These are phyloP conservation scores for Leishmania major DNA, from an alignment of 208 protist species.

Conservation along the genomic window DNA sequence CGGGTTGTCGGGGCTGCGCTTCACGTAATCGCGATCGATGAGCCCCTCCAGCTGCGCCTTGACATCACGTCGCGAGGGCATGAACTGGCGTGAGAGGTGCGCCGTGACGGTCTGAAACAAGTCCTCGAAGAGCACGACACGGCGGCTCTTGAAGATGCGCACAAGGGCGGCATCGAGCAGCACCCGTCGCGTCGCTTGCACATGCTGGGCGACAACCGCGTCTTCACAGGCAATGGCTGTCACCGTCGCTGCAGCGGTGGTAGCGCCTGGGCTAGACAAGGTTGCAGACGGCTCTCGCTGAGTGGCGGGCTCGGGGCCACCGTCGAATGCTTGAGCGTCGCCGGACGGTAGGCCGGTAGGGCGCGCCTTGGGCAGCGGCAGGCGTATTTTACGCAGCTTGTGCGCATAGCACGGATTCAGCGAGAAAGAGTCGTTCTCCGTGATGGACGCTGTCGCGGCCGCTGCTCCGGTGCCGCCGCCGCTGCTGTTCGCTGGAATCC, in stretches of 20 bases:
- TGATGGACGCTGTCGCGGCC: constrained; percentile 15
- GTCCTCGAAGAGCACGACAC: constrained; percentile 54
- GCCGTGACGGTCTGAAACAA: constrained; percentile 46
- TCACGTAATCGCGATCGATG: constrained; percentile 68
- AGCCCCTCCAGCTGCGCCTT: constrained; percentile 74
- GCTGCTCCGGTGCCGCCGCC: neutral
- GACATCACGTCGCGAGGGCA: constrained; percentile 44
- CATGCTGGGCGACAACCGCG: constrained; percentile 18
- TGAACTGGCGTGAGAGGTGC: constrained; percentile 64
- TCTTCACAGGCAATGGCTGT: constrained; percentile 7
- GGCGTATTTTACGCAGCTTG: constrained; percentile 51
- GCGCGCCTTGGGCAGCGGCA: constrained; percentile 38
- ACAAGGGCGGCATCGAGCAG: constrained; percentile 71
- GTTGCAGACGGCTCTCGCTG: neutral
- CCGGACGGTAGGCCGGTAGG: constrained; percentile 16
- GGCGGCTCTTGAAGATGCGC: constrained; percentile 70
- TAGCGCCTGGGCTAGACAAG: neutral
- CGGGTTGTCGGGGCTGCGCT: constrained; percentile 38
- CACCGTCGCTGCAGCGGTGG: neutral
- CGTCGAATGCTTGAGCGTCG: neutral
- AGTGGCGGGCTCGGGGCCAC: neutral
- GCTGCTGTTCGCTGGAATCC: neutral
- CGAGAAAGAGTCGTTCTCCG: constrained; percentile 44
- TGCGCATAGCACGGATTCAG: constrained; percentile 62
- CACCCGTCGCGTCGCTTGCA: constrained; percentile 39